Conservation (phyloP, 257 asterid species). For the Nemophila menziesii region DNA sequence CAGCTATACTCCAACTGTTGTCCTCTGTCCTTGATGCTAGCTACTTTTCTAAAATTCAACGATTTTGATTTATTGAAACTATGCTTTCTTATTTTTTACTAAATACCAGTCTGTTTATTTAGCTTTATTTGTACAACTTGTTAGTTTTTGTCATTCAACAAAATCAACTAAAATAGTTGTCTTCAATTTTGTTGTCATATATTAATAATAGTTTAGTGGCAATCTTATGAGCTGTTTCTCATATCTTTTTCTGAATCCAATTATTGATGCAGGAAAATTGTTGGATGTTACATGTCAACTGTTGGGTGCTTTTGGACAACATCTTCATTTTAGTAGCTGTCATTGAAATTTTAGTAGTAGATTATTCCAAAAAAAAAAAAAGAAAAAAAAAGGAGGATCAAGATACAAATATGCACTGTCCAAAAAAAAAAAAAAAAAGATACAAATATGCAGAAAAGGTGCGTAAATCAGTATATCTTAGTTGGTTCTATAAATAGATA, state of each 20-base stretch:
- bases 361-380: constrained; percentile 8
- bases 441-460: constrained; percentile 35
- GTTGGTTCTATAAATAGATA: neutral
- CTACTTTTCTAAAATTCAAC: too few species aligned
- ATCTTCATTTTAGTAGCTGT: constrained; percentile 52
- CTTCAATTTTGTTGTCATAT: too few species aligned
- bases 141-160: too few species aligned
- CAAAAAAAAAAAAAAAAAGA: too few species aligned
- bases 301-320: constrained; percentile 64
- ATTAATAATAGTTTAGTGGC: too few species aligned
- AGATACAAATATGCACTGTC: constrained; percentile 14
- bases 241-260: neutral
- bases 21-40: too few species aligned
- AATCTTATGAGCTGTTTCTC: neutral
- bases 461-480: constrained; percentile 3
- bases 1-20: too few species aligned
- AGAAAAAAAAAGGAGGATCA: constrained; percentile 3
- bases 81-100: too few species aligned
- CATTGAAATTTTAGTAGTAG: constrained; percentile 26
- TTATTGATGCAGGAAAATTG: constrained; percentile 54
- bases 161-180: too few species aligned
- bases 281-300: constrained; percentile 73
- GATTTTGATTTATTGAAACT: too few species aligned
- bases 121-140: too few species aligned
- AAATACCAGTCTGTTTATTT: too few species aligned